Evolutionary conservation across 2,329 filamentous ascomycete species (phyloP).

Genomic region (Cordyceps tenuipes): DNA sequence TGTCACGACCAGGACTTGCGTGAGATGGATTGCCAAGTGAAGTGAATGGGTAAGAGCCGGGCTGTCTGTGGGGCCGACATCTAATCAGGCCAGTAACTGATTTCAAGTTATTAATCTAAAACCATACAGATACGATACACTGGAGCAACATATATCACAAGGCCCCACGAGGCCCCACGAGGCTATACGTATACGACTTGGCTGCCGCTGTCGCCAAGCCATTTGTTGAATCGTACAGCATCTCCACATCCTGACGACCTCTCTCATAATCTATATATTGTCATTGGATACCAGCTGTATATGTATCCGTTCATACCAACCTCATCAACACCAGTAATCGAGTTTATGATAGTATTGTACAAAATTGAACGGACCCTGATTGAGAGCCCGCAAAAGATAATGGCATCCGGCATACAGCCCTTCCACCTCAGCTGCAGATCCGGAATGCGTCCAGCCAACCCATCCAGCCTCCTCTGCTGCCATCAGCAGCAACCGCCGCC

Average conservation of each 20-base stretch:
- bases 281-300: background rate
- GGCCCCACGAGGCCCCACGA: background rate
- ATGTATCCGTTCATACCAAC: background rate
- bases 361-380: background rate
- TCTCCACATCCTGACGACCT: background rate
- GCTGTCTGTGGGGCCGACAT: background rate
- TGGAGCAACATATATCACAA: background rate
- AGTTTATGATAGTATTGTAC: conserved; percentile 9
- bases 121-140: background rate
- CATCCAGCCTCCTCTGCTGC: background rate
- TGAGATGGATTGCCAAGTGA: no score
- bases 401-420: background rate
- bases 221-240: background rate
- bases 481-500: background rate
- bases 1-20: no score
- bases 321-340: background rate
- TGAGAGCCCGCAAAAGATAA: background rate
- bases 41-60: no score
- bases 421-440: conserved; percentile 1
- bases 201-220: background rate
- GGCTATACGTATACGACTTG: background rate
- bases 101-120: no score
- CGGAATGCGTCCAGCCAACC: background rate
- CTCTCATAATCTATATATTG: background rate
- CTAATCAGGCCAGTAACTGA: no score